These are phyloP conservation scores for Boletales sp. DNA, from an alignment of 768 basidiomycete species.

Conservation along the genomic window DNA sequence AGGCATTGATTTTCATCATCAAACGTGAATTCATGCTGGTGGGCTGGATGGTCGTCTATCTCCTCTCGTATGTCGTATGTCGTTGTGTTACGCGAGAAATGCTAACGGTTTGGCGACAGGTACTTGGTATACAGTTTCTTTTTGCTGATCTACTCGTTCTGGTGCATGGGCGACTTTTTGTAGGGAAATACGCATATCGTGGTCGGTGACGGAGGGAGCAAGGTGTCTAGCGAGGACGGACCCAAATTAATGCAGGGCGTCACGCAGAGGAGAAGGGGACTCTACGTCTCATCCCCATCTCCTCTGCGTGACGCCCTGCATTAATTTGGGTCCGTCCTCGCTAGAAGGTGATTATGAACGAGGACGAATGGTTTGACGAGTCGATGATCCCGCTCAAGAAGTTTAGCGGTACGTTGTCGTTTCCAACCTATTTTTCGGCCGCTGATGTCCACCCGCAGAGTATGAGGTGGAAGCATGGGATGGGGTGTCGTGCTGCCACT, in stretches of 20 bases:
- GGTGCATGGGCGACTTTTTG: constrained; percentile 98
- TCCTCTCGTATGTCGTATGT: constrained; percentile 68
- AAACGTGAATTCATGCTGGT: constrained; percentile 98
- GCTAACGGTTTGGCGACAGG: constrained; percentile 28
- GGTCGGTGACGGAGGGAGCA: constrained; percentile 90
- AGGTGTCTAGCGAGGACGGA: too few relatives aligned
- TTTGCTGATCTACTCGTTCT: constrained; percentile 93
- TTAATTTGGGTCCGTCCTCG: too few relatives aligned
- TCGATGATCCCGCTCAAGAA: constrained; percentile 98
- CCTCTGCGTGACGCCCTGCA: too few relatives aligned
- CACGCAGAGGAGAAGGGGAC: too few relatives aligned
- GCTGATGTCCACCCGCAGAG: constrained; percentile 45
- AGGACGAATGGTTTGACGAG: constrained; percentile 96
- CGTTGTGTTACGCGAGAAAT: neutral
- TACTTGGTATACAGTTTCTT: constrained; percentile 95
- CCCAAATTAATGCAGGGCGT: too few relatives aligned
- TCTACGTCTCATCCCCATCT: too few relatives aligned
- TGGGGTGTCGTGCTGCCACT: constrained; percentile 63
- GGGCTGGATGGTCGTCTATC: constrained; percentile 96
- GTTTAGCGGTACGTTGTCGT: constrained; percentile 74
- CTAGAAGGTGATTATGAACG: constrained; percentile 89
- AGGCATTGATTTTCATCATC: constrained; percentile 91
- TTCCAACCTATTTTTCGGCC: neutral
- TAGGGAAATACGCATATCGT: constrained; percentile 95
- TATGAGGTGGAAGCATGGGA: constrained; percentile 96